phyloP scores from a whole-genome alignment of 2,329 filamentous ascomycete genomes.

The Penicillium sp. region DNA sequence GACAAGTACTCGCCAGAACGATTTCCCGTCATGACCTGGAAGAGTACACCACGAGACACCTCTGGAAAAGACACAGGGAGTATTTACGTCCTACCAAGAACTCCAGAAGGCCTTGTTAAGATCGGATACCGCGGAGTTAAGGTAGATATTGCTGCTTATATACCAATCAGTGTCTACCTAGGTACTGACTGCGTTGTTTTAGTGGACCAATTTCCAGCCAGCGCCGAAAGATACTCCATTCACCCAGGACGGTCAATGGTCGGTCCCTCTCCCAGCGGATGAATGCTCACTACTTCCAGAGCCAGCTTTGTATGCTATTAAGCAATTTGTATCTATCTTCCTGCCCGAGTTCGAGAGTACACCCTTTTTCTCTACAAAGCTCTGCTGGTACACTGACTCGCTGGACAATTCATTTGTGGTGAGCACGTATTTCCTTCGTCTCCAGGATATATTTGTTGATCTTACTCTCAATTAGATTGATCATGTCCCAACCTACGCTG shows the following conservation, averaged over 20 bases:
- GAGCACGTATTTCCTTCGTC: background rate
- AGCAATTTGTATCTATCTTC: constrained; percentile 19
- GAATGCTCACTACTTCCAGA: constrained; percentile 18
- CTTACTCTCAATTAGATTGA: constrained; percentile 20
- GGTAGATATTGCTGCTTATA: constrained; percentile 4
- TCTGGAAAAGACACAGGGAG: constrained; percentile 26
- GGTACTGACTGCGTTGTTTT: background rate
- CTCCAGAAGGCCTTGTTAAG: constrained; percentile 22
- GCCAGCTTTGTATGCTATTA: constrained; percentile 17
- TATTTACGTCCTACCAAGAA: constrained; percentile 25
- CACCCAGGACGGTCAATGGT: constrained; percentile 27
- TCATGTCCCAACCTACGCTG: constrained; percentile 23
- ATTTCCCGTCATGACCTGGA: constrained; percentile 30
- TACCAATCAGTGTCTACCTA: background rate
- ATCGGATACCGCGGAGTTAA: constrained; percentile 26
- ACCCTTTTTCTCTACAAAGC: constrained; percentile 22
- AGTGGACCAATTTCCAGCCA: constrained; percentile 29
- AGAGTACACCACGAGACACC: constrained; percentile 20
- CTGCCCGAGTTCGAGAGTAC: constrained; percentile 22
- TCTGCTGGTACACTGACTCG: constrained; percentile 34
- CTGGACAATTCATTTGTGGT: constrained; percentile 30
- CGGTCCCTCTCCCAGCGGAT: constrained; percentile 22
- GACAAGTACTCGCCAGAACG: constrained; percentile 28
- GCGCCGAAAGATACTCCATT: constrained; percentile 23
- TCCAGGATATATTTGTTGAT: background rate